Evolutionary conservation across 352 stramenopile species (phyloP), one percentile per base, ranked within the genome.

Genomic region (Phytophthora pistaciae): DNA sequence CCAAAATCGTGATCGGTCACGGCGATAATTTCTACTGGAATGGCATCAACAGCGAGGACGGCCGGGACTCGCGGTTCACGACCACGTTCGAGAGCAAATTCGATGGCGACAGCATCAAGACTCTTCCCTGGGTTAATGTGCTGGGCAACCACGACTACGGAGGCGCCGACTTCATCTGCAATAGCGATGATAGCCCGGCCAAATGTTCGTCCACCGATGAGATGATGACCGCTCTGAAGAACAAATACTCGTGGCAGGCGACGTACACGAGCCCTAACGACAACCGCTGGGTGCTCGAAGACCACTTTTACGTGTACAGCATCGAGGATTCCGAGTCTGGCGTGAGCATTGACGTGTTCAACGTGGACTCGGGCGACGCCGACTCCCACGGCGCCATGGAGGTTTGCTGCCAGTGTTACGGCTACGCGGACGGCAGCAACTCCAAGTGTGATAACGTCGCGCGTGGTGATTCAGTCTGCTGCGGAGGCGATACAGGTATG

Each of bases 21-120:
- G 83, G 78, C 33, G 82, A 87, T 56, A 85, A 87, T 60, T 87
- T 88, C 46, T 88, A 88, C 68, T 88, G 79, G 74, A 74, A 74
- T 57, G 52, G 82, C 13, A 59, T 60, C 36, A 50, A 67, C 60
- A 67, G 33, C n/a, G 36, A 21, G 9, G 50, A 53, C 29, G 60
- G 60, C 11, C 31, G 60, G 3, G 50, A 67, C 31, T 67, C 49
- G 11, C 36, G 36, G 2, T 60, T 67, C 50, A 60, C 49, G 6
- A 67, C 60, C 13, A 60, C 36, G 9, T 67, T 60, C 14, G 49
- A 60, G 33, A 13, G 16, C 33, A 66, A 66, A 25, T 66, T 38
- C 23, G 46, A 86, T 7, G 78, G 77, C 33, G 31, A 40, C 29
- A 72, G 78, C 50, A 68, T 90, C 29, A 79, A 68, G 18, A 79